Base-by-base conservation (phyloP, 306 rosid genomes). In the Luffa acutangula region DNA sequence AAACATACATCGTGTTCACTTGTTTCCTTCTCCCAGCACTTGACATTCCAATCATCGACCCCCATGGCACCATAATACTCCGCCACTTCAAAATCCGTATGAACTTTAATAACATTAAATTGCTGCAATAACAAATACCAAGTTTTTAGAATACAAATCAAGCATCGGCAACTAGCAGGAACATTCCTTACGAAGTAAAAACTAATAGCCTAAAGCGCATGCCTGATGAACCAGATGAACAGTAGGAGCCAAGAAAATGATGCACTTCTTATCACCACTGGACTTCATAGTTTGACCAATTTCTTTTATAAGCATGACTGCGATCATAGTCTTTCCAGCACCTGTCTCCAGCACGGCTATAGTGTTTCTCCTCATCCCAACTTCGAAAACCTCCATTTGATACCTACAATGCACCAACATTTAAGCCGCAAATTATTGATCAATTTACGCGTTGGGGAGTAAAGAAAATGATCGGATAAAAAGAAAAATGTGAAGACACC, bases 141-240 rank as follows among this genome's bases (percentile, higher is more conserved):
- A 7, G 25, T 31, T 49, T 20, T 49, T 9, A 25, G 49, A 73
- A 25, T 73, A 31, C 21, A 73, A 73, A 71, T 6, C n/a, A 71
- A 71, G 20, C 57, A 7, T 46, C 41, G 36, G 34, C 13, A 43
- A 70, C 33, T 43, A 20, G 76, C 37, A 70, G 9, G 37, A 10
- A 43, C 56, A 70, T 21, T 70, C 10, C 57, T 71, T 11, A 6
- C 0, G 18, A 69, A 42, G 45, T 12, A 69, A 69, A 57, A 57
- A 13, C 31, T 8, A 53, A 13, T 33, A 66, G 41, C 33, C 20
- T n/a, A 57, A 56, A 78, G 14, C 56, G 48, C 80, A 74, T 82
- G 82, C 98, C 93, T 92, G 98, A 75, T 87, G 87, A 79, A 94
- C 95, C 71, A 92, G 93, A 87, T 91, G 95, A 79, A 94, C 97